phyloP scores from a whole-genome alignment of 2,329 filamentous ascomycete genomes.

The Bipolaris gigantea region DNA sequence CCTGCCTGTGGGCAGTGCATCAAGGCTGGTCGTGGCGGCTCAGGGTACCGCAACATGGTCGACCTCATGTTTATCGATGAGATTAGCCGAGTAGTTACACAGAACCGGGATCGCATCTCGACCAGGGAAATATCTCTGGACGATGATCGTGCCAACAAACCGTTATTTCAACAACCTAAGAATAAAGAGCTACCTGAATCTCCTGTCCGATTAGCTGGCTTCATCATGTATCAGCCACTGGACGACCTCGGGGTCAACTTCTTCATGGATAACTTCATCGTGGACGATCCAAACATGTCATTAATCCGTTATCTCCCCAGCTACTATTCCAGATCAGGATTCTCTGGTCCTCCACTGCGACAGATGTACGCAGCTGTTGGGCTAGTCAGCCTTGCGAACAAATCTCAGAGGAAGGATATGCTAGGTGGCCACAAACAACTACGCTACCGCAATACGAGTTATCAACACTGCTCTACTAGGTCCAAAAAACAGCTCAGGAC shows the following conservation, averaged over 20 bases:
- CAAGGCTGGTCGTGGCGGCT: constrained; percentile 29
- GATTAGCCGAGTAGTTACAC: constrained; percentile 25
- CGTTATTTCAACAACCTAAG: neutral
- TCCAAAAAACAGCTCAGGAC: constrained; percentile 15
- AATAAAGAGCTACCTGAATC: neutral
- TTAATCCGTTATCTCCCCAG: constrained; percentile 31
- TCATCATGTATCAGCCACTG: constrained; percentile 28
- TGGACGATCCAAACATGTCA: constrained; percentile 22
- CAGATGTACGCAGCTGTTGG: constrained; percentile 30
- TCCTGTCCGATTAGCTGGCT: constrained; percentile 20
- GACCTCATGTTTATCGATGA: constrained; percentile 38
- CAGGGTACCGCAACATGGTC: constrained; percentile 31
- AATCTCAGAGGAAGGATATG: constrained; percentile 17
- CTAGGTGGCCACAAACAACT: constrained; percentile 22
- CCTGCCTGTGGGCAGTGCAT: constrained; percentile 33
- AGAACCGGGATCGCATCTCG: constrained; percentile 8
- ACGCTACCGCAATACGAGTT: constrained; percentile 25
- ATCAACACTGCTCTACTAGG: constrained; percentile 26
- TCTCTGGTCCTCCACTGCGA: constrained; percentile 17
- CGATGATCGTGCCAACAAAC: neutral
- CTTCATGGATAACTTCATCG: constrained; percentile 36
- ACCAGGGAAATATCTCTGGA: neutral
- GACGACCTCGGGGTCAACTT: constrained; percentile 33
- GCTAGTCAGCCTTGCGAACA: constrained; percentile 29
- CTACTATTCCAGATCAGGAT: constrained; percentile 23